These are phyloP conservation scores for Sequoia sempervirens DNA, from an alignment of 75 land plant species.

Conservation along the genomic window DNA sequence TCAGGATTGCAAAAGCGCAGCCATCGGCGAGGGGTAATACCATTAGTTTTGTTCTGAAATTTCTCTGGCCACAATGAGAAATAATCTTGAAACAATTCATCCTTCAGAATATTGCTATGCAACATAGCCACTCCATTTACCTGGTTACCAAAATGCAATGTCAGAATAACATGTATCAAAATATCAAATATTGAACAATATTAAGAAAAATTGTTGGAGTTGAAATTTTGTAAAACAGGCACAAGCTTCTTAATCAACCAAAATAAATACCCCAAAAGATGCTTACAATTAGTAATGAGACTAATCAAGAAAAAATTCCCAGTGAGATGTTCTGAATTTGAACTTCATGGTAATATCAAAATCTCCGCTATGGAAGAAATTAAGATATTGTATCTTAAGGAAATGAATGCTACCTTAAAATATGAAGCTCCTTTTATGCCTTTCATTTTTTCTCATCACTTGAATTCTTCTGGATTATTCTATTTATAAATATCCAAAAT, in stretches of 20 bases:
- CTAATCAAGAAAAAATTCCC: background rate
- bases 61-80: conserved; percentile 86
- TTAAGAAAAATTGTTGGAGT: background rate
- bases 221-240: background rate
- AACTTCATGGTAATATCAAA: no score
- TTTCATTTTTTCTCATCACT: no score
- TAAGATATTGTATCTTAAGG: no score
- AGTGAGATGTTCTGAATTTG: background rate
- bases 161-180: background rate
- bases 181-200: background rate
- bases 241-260: background rate
- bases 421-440: no score
- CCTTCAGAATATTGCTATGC: conserved; percentile 79
- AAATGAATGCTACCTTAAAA: no score
- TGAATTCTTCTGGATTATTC: no score
- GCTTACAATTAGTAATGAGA: background rate
- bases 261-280: background rate
- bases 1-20: conserved; percentile 89
- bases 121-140: conserved; percentile 98
- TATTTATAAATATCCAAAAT: no score
- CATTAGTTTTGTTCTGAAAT: conserved; percentile 98
- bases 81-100: conserved; percentile 85
- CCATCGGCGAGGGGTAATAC: conserved; percentile 97
- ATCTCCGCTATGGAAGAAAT: no score
- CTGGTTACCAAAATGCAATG: conserved; percentile 28